Base-by-base conservation (phyloP, 306 rosid genomes). In the Vicia faba region DNA sequence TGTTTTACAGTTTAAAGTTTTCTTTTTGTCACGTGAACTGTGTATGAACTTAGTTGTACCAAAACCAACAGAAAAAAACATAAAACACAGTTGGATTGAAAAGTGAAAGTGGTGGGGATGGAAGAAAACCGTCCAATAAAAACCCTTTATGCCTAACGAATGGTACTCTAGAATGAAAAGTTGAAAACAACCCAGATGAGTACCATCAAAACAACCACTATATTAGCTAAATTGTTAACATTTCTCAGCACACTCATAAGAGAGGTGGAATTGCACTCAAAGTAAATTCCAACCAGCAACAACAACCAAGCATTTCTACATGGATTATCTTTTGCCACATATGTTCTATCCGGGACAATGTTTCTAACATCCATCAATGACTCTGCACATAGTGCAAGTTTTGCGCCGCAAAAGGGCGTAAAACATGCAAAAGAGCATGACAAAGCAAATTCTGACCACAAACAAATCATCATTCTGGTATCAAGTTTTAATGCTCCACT, bases 201-300 rank as follows among this genome's bases (percentile, higher is more conserved):
- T 39, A 33, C 66, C 33, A 49, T 19, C 16, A 72, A 70, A 12
- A 49, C 54, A 28, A 53, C 16, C 39, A 56, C 38, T 43, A 40
- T 14, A 61, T 35, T 49, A 67, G 48, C 51, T 26, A 73, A 56
- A 36, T 73, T 40, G 26, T 44, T 40, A 54, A 46, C 13, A 63
- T 63, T 13, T 15, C 12, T 11, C 33, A 58, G 39, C 28, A 28
- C 50, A n/a, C 46, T 49, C 13, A 28, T 1, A 56, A 61, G 51
- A 43, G 46, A n/a, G 31, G 44, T 18, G 38, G 66, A 19, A 19
- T 38, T 36, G 66, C 10, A 39, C 38, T 33, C 48, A 61, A 61
- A 38, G 39, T 48, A 38, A 15, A 31, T 61, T n/a, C n/a, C n/a
- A n/a, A n/a, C n/a, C n/a, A n/a, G n/a, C n/a, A n/a, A n/a, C n/a